Conservation (phyloP, 371 early-diverging fungal species). For the Fennellomyces sp. region DNA sequence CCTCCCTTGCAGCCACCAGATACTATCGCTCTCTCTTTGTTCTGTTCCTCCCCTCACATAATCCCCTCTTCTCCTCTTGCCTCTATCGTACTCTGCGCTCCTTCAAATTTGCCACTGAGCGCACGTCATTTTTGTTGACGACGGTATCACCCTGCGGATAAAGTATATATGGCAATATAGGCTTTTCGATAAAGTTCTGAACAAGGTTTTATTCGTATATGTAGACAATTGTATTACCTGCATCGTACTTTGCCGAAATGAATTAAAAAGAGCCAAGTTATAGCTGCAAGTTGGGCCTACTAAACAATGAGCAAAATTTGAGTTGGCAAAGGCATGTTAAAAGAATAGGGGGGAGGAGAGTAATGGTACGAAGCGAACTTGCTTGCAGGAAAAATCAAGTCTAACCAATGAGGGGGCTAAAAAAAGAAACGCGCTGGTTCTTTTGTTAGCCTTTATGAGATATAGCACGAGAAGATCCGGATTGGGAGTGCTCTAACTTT, state of each 20-base stretch:
- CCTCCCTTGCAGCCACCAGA: slow-evolving; percentile 3
- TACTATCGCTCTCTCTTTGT: neutral
- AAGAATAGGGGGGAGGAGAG: neutral
- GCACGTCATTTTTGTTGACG: neutral
- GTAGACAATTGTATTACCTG: no score
- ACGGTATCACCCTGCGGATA: neutral
- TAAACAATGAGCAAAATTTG: no score
- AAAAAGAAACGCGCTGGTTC: no score
- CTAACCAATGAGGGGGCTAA: neutral
- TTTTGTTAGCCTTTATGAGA: no score
- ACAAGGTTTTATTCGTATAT: no score
- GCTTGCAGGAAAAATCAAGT: neutral
- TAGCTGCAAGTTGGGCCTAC: neutral
- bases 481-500: no score
- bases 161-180: no score
- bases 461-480: no score
- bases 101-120: neutral
- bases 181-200: no score
- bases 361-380: neutral
- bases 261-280: neutral
- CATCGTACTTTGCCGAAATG: neutral
- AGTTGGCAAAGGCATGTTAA: no score
- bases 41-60: neutral
- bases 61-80: neutral
- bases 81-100: neutral